phyloP scores from a whole-genome alignment of 805 yeast species.

The Zygosaccharomyces lentus region DNA sequence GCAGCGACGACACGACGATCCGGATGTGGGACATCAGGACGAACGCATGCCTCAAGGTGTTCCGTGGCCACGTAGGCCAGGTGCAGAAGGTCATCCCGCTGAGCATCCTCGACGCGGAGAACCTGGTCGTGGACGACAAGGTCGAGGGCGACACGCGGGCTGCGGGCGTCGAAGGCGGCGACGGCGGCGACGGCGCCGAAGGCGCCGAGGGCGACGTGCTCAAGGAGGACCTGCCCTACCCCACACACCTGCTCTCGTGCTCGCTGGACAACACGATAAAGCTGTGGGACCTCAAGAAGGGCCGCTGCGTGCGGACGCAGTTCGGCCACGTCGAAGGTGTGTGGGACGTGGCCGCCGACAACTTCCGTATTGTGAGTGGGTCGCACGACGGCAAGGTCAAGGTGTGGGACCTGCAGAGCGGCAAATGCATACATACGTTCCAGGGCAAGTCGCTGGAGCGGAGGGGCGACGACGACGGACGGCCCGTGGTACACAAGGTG shows the following conservation, averaged over 20 bases:
- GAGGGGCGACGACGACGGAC: slow-evolving; percentile 1
- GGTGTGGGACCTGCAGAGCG: slow-evolving; percentile 94
- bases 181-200: slow-evolving; percentile 10
- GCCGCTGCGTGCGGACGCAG: slow-evolving; percentile 86
- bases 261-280: slow-evolving; percentile 91
- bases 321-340: slow-evolving; percentile 98
- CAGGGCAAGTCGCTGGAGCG: slow-evolving; percentile 44
- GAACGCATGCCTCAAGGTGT: slow-evolving; percentile 72
- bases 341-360: slow-evolving; percentile 95
- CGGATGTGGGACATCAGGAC: slow-evolving; percentile 91
- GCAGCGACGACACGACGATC: slow-evolving; percentile 88
- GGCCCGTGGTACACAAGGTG: slow-evolving; percentile 12
- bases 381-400: slow-evolving; percentile 89
- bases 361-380: slow-evolving; percentile 89
- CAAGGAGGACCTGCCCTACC: slow-evolving; percentile 42
- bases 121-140: slow-evolving; percentile 40
- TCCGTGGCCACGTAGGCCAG: slow-evolving; percentile 88
- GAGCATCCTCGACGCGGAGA: slow-evolving; percentile 61
- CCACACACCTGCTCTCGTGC: slow-evolving; percentile 81
- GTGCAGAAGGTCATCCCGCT: slow-evolving; percentile 90
- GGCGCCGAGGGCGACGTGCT: slow-evolving; percentile 18
- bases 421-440: slow-evolving; percentile 90
- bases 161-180: too few relatives aligned
- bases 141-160: slow-evolving; percentile 23
- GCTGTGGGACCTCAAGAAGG: slow-evolving; percentile 83